Conservation (phyloP, 2,329 filamentous ascomycete species). For the Trichoderma pleuroti region DNA sequence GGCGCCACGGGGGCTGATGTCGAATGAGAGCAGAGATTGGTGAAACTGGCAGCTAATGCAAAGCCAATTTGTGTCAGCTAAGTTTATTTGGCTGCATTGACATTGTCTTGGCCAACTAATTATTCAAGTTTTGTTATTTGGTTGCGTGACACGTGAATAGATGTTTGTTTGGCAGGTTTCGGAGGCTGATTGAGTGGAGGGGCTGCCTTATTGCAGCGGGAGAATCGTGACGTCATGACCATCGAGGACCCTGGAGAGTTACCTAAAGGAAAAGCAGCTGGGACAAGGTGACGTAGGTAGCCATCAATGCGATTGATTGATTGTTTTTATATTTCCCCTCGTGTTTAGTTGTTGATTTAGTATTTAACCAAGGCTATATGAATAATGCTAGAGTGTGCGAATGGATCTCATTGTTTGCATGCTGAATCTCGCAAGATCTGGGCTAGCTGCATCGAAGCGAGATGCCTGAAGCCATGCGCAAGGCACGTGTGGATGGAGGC, state of each 20-base stretch:
- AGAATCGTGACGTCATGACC: not conserved
- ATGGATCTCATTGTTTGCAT: not conserved
- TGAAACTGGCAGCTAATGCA: not conserved
- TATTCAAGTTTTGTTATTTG: not conserved
- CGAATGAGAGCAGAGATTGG: conserved; percentile 1
- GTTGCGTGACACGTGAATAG: not conserved
- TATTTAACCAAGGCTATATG: not conserved
- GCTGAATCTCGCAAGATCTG: not conserved
- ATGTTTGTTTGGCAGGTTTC: not conserved
- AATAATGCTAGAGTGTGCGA: not conserved
- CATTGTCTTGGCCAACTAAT: not conserved
- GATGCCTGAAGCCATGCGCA: not conserved
- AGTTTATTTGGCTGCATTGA: not conserved
- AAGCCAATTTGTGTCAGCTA: not conserved
- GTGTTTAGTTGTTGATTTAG: not conserved
- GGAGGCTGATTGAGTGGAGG: not conserved
- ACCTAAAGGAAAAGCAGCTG: not conserved
- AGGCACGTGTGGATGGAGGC: not conserved
- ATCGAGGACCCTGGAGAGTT: not conserved
- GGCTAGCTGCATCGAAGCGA: not conserved
- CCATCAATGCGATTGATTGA: not conserved
- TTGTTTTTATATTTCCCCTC: not conserved
- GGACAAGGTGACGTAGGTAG: not conserved
- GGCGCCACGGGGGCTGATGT: conserved; percentile 10
- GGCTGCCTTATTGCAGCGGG: not conserved